Evolutionary conservation across 345 rosid species (phyloP).

Genomic region (Populus simonii): DNA sequence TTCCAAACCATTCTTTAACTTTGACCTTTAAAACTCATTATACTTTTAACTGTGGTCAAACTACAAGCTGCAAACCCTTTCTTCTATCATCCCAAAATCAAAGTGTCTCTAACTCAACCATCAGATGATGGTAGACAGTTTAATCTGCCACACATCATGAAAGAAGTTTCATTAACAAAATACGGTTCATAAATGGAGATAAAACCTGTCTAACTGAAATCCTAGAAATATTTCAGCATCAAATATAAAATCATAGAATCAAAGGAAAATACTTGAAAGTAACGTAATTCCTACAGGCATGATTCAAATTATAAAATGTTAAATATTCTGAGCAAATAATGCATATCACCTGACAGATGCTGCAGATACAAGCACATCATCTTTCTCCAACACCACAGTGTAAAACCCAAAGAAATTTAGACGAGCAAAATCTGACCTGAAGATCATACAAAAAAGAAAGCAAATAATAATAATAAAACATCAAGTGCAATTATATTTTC

Average conservation of each 20-base stretch:
- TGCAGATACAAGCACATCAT: slow-evolving; percentile 73
- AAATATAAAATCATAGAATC: neutral
- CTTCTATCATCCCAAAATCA: neutral
- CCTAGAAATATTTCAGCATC: neutral
- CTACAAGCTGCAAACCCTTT: neutral
- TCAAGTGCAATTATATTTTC: neutral
- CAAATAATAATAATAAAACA: neutral
- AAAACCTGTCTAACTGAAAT: neutral
- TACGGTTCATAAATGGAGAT: neutral
- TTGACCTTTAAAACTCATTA: neutral
- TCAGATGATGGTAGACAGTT: neutral
- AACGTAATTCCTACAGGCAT: neutral
- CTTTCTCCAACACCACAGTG: slow-evolving; percentile 83
- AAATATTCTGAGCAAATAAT: neutral
- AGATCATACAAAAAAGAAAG: slow-evolving; percentile 21
- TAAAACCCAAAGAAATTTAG: slow-evolving; percentile 77
- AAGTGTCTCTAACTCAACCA: neutral
- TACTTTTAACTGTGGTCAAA: neutral
- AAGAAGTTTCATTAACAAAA: neutral
- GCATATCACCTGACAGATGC: slow-evolving; percentile 82
- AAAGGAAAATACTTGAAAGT: neutral
- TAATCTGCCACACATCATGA: neutral
- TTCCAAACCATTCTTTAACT: neutral
- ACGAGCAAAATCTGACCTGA: slow-evolving; percentile 80
- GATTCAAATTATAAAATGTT: neutral